Percentiles rank a stretch among this genome's conserved stretches.
Conservation (phyloP, 208 protist genomes). For the Tritrichomonas foetus region DNA sequence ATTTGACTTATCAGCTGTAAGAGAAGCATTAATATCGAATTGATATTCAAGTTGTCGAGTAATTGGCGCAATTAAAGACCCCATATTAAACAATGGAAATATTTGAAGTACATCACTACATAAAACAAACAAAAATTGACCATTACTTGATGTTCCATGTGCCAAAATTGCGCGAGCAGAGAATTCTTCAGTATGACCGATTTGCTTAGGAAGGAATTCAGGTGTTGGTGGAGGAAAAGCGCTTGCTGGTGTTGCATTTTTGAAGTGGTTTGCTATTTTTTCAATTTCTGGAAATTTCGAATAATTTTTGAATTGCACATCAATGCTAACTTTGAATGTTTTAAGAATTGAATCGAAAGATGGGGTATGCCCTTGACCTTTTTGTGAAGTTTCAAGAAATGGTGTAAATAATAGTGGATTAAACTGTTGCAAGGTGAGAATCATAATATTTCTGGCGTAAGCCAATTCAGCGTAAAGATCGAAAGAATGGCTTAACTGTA, state of each 20-base stretch:
- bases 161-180: background rate
- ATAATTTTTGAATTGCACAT: background rate
- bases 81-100: background rate
- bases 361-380: background rate
- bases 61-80: background rate
- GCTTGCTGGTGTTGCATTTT: background rate
- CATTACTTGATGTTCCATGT: background rate
- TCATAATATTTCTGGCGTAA: background rate
- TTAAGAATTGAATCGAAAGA: background rate
- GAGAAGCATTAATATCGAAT: background rate
- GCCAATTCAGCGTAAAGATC: background rate
- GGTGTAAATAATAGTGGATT: too few species aligned
- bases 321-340: background rate
- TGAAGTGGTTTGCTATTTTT: background rate
- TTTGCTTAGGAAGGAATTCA: background rate
- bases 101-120: background rate
- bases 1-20: background rate
- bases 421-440: background rate
- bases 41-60: background rate
- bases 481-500: background rate
- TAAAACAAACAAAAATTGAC: background rate
- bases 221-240: background rate
- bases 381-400: too few species aligned
- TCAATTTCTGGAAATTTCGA: background rate
- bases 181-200: background rate